A percentile compares a stretch with the other conserved stretches of the same genome.
Conservation (phyloP, 345 rosid genomes). For the Gossypium rotundifolium region DNA sequence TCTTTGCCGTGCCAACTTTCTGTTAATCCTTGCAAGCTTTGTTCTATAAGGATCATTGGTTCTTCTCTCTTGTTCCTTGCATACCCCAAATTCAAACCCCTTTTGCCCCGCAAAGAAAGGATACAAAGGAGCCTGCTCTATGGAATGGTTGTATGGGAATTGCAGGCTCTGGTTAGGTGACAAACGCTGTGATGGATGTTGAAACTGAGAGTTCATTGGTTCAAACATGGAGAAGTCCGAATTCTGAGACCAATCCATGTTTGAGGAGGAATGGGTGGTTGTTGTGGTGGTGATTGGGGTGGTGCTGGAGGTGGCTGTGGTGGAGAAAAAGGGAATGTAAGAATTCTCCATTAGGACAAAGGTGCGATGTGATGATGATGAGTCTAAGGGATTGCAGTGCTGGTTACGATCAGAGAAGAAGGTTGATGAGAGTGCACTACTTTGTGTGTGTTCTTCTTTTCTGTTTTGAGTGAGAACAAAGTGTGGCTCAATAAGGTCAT, state of each 20-base stretch:
- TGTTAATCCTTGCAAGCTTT: conserved; percentile 51
- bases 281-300: neutral
- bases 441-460: neutral
- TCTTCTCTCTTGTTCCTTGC: conserved; percentile 23
- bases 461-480: conserved; percentile 5
- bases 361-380: conserved; percentile 1
- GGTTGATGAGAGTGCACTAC: neutral
- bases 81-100: conserved; percentile 6
- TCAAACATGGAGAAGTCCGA: conserved; percentile 2
- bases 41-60: conserved; percentile 32
- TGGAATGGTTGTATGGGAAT: neutral
- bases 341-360: conserved; percentile 18
- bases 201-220: conserved; percentile 10
- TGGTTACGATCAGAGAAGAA: neutral
- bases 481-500: conserved; percentile 15
- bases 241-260: conserved; percentile 3
- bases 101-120: conserved; percentile 1
- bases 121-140: conserved; percentile 11
- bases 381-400: neutral
- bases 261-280: neutral
- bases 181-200: neutral
- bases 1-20: conserved; percentile 64
- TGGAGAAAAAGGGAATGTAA: neutral
- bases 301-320: conserved; percentile 2
- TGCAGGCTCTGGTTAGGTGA: conserved; percentile 17